These are phyloP conservation scores for Selenicereus undatus DNA, from an alignment of 148 eudicot genomes.

Conservation along the genomic window DNA sequence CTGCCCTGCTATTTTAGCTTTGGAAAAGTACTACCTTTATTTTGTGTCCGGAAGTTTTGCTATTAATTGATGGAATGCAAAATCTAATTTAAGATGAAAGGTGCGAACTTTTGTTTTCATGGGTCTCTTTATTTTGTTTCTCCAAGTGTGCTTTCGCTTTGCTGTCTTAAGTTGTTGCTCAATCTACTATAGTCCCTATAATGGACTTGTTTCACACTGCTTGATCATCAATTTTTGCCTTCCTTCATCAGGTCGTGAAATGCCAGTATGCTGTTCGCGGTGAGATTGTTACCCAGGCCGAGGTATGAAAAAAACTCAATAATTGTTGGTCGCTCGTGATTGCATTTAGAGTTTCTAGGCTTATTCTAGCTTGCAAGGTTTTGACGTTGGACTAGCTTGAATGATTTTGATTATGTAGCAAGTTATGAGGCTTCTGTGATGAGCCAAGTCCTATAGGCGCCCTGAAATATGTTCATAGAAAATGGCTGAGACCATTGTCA, in stretches of 20 bases:
- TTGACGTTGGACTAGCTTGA: background rate
- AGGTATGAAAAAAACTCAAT: conserved; percentile 30
- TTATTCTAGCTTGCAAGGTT: background rate
- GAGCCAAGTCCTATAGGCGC: background rate
- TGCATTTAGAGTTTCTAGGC: background rate
- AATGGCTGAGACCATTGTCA: background rate
- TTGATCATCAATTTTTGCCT: background rate
- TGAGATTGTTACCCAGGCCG: conserved; percentile 77
- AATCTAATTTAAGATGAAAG: background rate
- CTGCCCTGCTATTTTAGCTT: background rate
- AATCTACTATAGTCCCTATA: background rate
- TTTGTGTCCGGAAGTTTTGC: background rate
- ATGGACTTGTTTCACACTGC: background rate
- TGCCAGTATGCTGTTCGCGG: conserved; percentile 97
- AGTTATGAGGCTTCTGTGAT: background rate
- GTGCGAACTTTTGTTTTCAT: background rate
- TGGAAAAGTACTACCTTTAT: background rate
- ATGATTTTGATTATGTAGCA: background rate
- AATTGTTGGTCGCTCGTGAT: background rate
- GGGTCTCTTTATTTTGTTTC: background rate
- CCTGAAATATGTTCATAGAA: background rate
- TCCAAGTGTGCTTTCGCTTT: background rate
- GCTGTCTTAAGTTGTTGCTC: background rate
- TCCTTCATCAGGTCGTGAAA: conserved; percentile 57
- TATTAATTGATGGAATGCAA: background rate